Base-by-base conservation (phyloP, 805 yeast species). In the Yarrowia bubula region DNA sequence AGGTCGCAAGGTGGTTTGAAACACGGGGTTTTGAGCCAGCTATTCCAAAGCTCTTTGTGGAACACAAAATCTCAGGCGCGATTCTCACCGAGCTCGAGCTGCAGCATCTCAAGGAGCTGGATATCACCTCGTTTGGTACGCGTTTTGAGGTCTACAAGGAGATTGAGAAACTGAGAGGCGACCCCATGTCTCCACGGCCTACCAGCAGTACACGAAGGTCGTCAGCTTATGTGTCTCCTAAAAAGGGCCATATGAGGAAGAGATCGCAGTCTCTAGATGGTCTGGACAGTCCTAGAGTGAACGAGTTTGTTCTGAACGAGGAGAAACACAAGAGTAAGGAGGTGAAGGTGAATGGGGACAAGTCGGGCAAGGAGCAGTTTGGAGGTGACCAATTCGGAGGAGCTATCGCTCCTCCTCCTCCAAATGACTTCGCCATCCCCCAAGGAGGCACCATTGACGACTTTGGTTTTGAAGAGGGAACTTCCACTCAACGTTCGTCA, bases 61-160 rank as follows among this genome's bases (percentile, higher is more conserved):
- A 86, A 70, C 98, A 95, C 76, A 91, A 92, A 71, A 91, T 95
- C 66, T 87, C 92, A 1, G 99, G 99, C 33, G 78, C 85, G 6
- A 93, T 95, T 64, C 76, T 95, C 50, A 79, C 95, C 63, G 96
- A 92, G 75, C 80, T 95, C 68, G 98, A 93, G 71, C 80, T 93
- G 67, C 83, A 90, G 1, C 89, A 89, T 71, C 81, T 95, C 71
- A 95, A 93, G 74, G 99, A 95, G 75, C 79, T 95, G 66, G 99
- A 92, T 65, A 93, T 95, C 62, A 81, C 85, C 57, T 89, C 96
- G 4, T 95, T 95, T 78, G 99, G 99, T 32, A 92, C 97, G 0
- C 83, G 99, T 68, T 95, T 92, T 76, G 97, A 92, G 74, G 84
- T 95, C 53, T 87, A 85, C 75, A 92, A 91, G 73, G 96, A 90